Percentiles rank a stretch among this genome's conserved stretches.
Evolutionary conservation across 2,329 filamentous ascomycete genomes (phyloP).

Genomic region (Fusarium pseudonygamai): DNA sequence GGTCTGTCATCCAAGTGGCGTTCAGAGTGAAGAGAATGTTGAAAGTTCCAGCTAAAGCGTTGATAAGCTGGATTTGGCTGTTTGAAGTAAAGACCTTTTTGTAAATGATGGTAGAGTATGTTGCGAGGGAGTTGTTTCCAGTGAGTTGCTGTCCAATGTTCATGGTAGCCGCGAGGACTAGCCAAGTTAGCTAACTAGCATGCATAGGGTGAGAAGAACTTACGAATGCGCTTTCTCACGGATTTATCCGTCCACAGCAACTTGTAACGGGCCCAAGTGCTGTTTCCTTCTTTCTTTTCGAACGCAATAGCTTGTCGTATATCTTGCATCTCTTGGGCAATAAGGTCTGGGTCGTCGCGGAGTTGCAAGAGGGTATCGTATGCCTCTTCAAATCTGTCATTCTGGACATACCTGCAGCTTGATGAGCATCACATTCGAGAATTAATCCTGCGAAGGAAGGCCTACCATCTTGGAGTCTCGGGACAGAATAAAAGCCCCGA

Average conservation of each 20-base stretch:
- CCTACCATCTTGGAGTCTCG: slow-evolving; percentile 73
- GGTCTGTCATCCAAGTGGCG: slow-evolving; percentile 77
- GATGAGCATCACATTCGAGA: neutral
- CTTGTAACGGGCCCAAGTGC: slow-evolving; percentile 2
- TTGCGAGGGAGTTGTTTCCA: slow-evolving; percentile 76
- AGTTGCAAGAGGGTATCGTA: neutral
- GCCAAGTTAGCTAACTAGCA: slow-evolving; percentile 58
- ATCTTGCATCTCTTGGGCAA: neutral
- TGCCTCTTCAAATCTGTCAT: slow-evolving; percentile 50
- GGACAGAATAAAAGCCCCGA: slow-evolving; percentile 71
- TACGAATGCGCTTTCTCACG: slow-evolving; percentile 3
- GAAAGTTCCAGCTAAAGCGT: slow-evolving; percentile 76
- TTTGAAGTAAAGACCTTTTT: slow-evolving; percentile 70
- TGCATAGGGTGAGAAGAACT: neutral
- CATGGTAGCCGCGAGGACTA: slow-evolving; percentile 70
- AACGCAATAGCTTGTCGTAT: neutral
- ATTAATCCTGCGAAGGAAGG: no score
- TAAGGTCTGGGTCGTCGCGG: neutral
- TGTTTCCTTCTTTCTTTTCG: neutral
- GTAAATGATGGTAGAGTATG: slow-evolving; percentile 76
- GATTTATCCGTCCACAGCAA: slow-evolving; percentile 1
- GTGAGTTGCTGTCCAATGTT: slow-evolving; percentile 77
- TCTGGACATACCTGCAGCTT: slow-evolving; percentile 36
- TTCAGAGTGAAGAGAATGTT: slow-evolving; percentile 78
- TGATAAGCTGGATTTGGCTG: slow-evolving; percentile 73